Evolutionary conservation across 768 basidiomycete genomes (phyloP).

Genomic region (Vararia minispora): DNA sequence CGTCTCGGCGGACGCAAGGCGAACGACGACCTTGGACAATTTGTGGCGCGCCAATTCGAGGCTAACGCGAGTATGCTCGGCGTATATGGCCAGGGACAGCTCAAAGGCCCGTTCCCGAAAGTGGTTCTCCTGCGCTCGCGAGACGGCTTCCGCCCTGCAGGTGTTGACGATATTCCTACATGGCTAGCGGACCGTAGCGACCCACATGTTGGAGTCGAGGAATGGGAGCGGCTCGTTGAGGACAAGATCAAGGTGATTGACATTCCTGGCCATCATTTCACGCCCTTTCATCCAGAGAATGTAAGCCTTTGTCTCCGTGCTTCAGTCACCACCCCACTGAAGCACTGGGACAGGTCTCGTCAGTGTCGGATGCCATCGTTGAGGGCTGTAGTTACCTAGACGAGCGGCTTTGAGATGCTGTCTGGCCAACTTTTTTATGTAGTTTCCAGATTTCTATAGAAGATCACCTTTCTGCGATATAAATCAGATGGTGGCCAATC

Average conservation of each 20-base stretch:
- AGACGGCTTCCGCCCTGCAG: constrained; percentile 30
- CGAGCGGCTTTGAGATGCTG: too few species aligned
- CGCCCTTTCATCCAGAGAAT: constrained; percentile 38
- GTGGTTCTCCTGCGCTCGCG: constrained; percentile 44
- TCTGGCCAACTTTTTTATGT: too few species aligned
- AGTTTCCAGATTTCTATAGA: too few species aligned
- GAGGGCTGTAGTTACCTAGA: constrained; percentile 4
- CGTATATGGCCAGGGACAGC: constrained; percentile 29
- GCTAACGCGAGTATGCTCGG: constrained; percentile 36
- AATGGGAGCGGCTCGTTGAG: constrained; percentile 38
- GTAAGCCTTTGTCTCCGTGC: constrained; percentile 25
- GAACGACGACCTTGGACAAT: constrained; percentile 21
- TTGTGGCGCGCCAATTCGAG: constrained; percentile 38
- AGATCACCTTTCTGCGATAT: too few species aligned
- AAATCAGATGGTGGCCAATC: too few species aligned
- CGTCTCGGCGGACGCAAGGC: constrained; percentile 20
- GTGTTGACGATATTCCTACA: constrained; percentile 26
- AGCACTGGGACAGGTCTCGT: not conserved
- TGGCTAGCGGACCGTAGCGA: constrained; percentile 44
- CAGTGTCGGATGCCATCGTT: not conserved
- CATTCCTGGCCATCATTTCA: constrained; percentile 60
- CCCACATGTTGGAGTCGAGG: constrained; percentile 20
- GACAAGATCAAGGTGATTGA: constrained; percentile 31
- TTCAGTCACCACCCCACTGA: not conserved
- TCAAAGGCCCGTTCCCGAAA: constrained; percentile 19